Conservation (phyloP, 2,329 filamentous ascomycete species). For the Cercospora sojina region DNA sequence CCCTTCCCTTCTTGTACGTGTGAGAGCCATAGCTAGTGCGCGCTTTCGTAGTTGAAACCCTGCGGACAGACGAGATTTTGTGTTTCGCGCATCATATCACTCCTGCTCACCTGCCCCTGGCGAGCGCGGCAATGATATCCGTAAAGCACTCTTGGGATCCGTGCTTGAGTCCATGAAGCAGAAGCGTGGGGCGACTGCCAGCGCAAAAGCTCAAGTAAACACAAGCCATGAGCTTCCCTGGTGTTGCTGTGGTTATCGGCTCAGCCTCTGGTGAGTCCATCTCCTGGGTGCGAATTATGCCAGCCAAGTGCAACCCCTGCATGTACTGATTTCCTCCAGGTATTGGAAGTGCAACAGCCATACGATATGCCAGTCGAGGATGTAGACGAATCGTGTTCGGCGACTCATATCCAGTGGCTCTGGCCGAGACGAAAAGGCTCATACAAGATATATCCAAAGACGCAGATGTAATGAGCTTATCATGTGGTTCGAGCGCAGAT, state of each 20-base stretch:
- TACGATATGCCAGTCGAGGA: neutral
- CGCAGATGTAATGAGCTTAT: neutral
- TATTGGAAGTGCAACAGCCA: neutral
- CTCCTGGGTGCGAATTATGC: neutral
- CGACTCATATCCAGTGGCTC: neutral
- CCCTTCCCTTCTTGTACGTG: neutral
- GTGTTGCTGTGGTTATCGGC: neutral
- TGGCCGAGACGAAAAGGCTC: neutral
- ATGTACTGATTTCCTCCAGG: neutral
- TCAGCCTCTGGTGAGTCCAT: neutral
- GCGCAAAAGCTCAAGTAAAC: neutral
- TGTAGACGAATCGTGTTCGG: neutral
- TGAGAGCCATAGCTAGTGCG: neutral
- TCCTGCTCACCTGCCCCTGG: neutral
- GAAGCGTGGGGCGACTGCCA: neutral
- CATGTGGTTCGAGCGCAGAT: neutral
- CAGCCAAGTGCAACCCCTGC: too few species aligned
- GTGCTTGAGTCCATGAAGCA: neutral
- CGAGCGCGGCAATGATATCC: neutral
- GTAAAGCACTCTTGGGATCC: neutral
- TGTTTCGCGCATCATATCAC: neutral
- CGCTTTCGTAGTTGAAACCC: neutral
- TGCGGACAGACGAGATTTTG: neutral
- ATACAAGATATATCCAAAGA: neutral
- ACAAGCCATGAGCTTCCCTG: neutral